Evolutionary conservation across 2,329 filamentous ascomycete species (phyloP).

Genomic region (Lachnum nothofagi): DNA sequence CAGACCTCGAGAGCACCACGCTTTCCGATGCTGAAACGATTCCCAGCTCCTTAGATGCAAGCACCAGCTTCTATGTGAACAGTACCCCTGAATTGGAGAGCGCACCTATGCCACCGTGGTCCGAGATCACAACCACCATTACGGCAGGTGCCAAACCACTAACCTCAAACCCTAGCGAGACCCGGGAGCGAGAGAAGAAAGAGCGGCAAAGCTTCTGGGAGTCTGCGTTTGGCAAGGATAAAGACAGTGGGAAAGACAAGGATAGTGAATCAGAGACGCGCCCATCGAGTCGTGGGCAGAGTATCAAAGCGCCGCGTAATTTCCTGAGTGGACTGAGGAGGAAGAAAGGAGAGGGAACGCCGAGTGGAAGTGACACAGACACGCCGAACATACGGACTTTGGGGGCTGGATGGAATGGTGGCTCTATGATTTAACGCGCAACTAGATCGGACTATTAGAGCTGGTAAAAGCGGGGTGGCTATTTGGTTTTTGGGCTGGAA

Average conservation of each 20-base stretch:
- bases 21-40: slow-evolving; percentile 8
- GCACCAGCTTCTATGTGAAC: neutral
- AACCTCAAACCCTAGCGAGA: slow-evolving; percentile 25
- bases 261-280: slow-evolving; percentile 9
- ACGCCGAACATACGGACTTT: too few species aligned
- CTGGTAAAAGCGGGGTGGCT: too few species aligned
- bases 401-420: too few species aligned
- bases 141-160: slow-evolving; percentile 18
- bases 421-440: too few species aligned
- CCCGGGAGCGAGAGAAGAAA: slow-evolving; percentile 17
- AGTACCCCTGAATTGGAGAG: neutral
- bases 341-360: slow-evolving; percentile 14
- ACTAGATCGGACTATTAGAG: too few species aligned
- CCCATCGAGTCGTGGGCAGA: slow-evolving; percentile 20
- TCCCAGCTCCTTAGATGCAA: neutral
- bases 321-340: slow-evolving; percentile 28
- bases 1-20: slow-evolving; percentile 20
- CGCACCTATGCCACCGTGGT: neutral
- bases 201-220: slow-evolving; percentile 33
- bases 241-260: slow-evolving; percentile 26
- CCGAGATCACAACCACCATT: slow-evolving; percentile 8
- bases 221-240: slow-evolving; percentile 29
- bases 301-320: slow-evolving; percentile 25
- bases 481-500: too few species aligned
- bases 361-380: neutral